Evolutionary conservation across 2,329 filamentous ascomycete genomes (phyloP).

Genomic region (Fusarium poae): DNA sequence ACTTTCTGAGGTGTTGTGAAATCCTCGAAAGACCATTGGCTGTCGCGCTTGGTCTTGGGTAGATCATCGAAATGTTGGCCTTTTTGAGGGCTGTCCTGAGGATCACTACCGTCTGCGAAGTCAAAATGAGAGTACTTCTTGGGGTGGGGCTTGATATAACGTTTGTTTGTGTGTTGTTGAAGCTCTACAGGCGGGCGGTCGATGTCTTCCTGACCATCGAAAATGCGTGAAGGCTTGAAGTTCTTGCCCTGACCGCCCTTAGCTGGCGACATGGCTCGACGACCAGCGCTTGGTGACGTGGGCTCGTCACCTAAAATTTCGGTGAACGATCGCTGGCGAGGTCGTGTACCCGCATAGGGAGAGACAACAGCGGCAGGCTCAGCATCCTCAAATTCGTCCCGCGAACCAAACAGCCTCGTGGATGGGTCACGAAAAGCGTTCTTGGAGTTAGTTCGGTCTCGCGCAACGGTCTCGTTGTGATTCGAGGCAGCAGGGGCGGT

Average conservation of each 20-base stretch:
- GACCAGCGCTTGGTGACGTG: conserved; percentile 61
- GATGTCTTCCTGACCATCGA: conserved; percentile 65
- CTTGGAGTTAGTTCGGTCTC: conserved; percentile 65
- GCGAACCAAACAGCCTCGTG: conserved; percentile 79
- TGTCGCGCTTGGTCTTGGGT: conserved; percentile 72
- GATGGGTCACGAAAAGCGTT: conserved; percentile 73
- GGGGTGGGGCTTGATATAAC: conserved; percentile 74
- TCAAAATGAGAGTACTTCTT: conserved; percentile 90
- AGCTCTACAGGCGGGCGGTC: conserved; percentile 58
- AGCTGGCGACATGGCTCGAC: conserved; percentile 65
- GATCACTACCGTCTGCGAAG: conserved; percentile 75
- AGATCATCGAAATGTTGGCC: conserved; percentile 57
- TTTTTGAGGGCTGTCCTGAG: conserved; percentile 61
- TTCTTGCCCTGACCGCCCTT: conserved; percentile 70
- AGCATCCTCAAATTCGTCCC: conserved; percentile 70
- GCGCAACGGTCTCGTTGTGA: conserved; percentile 56
- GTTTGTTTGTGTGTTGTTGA: conserved; percentile 58
- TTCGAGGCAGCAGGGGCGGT: conserved; percentile 50
- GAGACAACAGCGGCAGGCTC: conserved; percentile 65
- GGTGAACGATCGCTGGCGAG: conserved; percentile 73
- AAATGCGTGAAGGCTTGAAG: conserved; percentile 72
- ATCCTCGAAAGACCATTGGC: conserved; percentile 90
- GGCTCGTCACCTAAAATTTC: conserved; percentile 76
- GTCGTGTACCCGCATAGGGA: conserved; percentile 72
- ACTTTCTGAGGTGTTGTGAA: conserved; percentile 85